phyloP scores from a whole-genome alignment of 345 rosid genomes.

The Cardamine occulta region DNA sequence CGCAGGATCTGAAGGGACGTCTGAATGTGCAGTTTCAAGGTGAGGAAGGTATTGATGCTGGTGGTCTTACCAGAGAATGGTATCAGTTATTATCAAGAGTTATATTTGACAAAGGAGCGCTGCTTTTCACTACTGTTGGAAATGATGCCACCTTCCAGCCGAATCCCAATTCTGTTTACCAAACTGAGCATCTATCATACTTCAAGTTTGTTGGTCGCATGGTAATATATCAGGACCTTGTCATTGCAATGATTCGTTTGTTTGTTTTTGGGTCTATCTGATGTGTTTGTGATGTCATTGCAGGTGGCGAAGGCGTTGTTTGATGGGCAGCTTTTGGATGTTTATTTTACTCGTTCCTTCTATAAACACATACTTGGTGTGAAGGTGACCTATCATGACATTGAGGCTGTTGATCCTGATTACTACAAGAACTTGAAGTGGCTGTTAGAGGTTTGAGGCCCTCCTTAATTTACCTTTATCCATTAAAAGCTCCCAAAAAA shows the following conservation, averaged over 20 bases:
- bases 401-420: constrained; percentile 99
- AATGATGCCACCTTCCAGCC: constrained; percentile 97
- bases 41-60: constrained; percentile 99
- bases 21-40: constrained; percentile 96
- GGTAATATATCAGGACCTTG: constrained; percentile 55
- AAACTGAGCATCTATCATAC: constrained; percentile 96
- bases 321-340: constrained; percentile 98
- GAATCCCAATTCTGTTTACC: constrained; percentile 93
- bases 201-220: constrained; percentile 95
- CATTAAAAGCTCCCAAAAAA: constrained; percentile 1
- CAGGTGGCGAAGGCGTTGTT: constrained; percentile 95
- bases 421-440: constrained; percentile 96
- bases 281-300: constrained; percentile 40
- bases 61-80: constrained; percentile 98
- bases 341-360: constrained; percentile 92
- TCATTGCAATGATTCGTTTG: constrained; percentile 11
- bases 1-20: constrained; percentile 88
- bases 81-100: constrained; percentile 95
- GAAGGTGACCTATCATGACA: constrained; percentile 98
- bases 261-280: constrained; percentile 23
- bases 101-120: constrained; percentile 90
- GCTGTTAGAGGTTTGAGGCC: constrained; percentile 85
- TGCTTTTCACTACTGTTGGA: constrained; percentile 95
- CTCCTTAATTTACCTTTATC: constrained; percentile 8
- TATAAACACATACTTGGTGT: constrained; percentile 94